Evolutionary conservation across 768 basidiomycete species (phyloP), one percentile per base, ranked within the genome.

Genomic region (Roridomyces roridus): DNA sequence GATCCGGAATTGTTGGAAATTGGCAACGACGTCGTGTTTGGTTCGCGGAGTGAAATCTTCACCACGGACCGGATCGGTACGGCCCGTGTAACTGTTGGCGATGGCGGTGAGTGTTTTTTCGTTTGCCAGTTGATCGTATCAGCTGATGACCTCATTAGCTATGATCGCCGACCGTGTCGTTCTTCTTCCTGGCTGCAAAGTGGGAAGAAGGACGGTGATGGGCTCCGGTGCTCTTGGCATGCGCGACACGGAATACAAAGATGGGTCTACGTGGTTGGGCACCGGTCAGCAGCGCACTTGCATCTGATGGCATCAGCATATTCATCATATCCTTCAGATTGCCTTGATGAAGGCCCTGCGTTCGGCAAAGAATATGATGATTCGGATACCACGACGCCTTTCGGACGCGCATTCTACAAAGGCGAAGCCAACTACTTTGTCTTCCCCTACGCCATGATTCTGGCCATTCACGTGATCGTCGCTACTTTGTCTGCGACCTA

Each of bases 161-260:
- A 81, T 80, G 80, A 75, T 81, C 28, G 79, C 79, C n/a, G 80
- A 81, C 62, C 76, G 79, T 6, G 75, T 77, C 7, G 73, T 81
- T 3, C 68, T 81, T n/a, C 70, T 79, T 20, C 80, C 80, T 10
- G 74, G 76, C 36, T 72, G 74, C 18, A 67, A 64, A 12, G 68
- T 81, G 24, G 78, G 80, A 11, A 52, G 65, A 25, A 66, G 72
- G 25, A 73, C 79, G 15, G 75, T 80, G 15, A 80, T 80, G 77
- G 80, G 79, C 15, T 76, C 80, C 5, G 80, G 80, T n/a, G 71
- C 80, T 3, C 69, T 80, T 23, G 74, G 74, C n/a, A 75, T 74
- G 63, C 72, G 80, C 15, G 67, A 75, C 39, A 68, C 70, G 1
- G 66, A 63, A 6, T 81, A 81, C 51, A 72, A 67, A 35, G 76